Evolutionary conservation across 1,284 basidiomycete species (phyloP).

Genomic region (Tilletia indica): DNA sequence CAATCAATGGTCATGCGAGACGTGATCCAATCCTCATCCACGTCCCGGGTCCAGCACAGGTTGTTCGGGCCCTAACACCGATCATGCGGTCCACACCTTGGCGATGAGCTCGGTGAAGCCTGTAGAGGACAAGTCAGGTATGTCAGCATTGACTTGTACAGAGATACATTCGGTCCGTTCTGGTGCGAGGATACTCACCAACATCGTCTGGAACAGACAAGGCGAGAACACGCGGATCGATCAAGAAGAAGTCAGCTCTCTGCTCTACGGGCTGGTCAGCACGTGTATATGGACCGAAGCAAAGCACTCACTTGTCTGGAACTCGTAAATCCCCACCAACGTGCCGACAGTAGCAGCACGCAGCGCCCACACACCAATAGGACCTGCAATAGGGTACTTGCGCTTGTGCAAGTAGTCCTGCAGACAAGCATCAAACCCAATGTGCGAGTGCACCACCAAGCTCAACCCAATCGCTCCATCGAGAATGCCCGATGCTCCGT

Average conservation of each 20-base stretch:
- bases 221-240: background rate
- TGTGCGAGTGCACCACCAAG: conserved; percentile 89
- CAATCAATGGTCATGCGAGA: too few species aligned
- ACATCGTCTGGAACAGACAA: conserved; percentile 64
- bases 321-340: conserved; percentile 78
- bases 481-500: conserved; percentile 58
- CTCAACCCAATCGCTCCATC: conserved; percentile 84
- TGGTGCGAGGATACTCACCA: conserved; percentile 63
- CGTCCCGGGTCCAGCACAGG: too few species aligned
- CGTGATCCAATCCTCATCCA: too few species aligned
- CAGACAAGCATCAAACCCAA: conserved; percentile 62
- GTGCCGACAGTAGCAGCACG: conserved; percentile 76
- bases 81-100: conserved; percentile 67
- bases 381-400: conserved; percentile 80
- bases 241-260: background rate
- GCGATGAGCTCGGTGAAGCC: conserved; percentile 71
- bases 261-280: background rate
- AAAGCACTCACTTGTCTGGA: conserved; percentile 50
- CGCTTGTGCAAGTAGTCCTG: conserved; percentile 86
- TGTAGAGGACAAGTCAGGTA: conserved; percentile 43
- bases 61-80: background rate
- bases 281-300: background rate
- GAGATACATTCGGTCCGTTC: background rate
- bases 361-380: conserved; percentile 70
- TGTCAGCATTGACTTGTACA: background rate